phyloP scores from a whole-genome alignment of 2,329 filamentous ascomycete genomes.

The Aspergillus sp. region DNA sequence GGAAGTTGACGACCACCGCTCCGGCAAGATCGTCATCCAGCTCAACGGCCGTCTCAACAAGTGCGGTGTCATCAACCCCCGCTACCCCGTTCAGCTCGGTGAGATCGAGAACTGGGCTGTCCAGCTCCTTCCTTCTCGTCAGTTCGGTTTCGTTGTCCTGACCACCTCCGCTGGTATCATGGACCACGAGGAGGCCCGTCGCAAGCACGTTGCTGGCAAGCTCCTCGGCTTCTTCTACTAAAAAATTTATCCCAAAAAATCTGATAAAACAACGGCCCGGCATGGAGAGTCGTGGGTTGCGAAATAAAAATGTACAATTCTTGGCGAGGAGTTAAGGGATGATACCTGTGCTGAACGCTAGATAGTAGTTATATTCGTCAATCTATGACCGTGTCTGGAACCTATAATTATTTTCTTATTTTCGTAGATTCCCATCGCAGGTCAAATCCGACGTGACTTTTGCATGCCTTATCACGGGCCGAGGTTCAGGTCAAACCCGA shows the following conservation, averaged over 20 bases:
- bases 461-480: slow-evolving; percentile 4
- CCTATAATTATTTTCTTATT: background rate
- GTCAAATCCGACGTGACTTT: background rate
- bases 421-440: background rate
- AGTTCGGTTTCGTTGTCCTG: slow-evolving; percentile 99
- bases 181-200: slow-evolving; percentile 99
- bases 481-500: slow-evolving; percentile 1
- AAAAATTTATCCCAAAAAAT: slow-evolving; percentile 17
- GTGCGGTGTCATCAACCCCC: slow-evolving; percentile 97
- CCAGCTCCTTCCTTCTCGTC: slow-evolving; percentile 98
- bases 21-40: slow-evolving; percentile 99
- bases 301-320: slow-evolving; percentile 6
- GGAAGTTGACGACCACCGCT: slow-evolving; percentile 98
- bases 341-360: slow-evolving; percentile 15
- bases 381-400: slow-evolving; percentile 2
- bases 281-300: background rate
- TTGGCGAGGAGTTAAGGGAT: slow-evolving; percentile 17
- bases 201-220: slow-evolving; percentile 99
- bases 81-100: slow-evolving; percentile 97
- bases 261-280: slow-evolving; percentile 12
- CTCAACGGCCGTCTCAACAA: slow-evolving; percentile 99
- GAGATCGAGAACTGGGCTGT: slow-evolving; percentile 99
- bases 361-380: slow-evolving; percentile 27
- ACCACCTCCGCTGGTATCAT: slow-evolving; percentile 99
- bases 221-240: slow-evolving; percentile 99